Percentiles rank a stretch among this genome's conserved stretches.
Conservation (phyloP, 768 basidiomycete genomes). For the Tulasnella sp. region DNA sequence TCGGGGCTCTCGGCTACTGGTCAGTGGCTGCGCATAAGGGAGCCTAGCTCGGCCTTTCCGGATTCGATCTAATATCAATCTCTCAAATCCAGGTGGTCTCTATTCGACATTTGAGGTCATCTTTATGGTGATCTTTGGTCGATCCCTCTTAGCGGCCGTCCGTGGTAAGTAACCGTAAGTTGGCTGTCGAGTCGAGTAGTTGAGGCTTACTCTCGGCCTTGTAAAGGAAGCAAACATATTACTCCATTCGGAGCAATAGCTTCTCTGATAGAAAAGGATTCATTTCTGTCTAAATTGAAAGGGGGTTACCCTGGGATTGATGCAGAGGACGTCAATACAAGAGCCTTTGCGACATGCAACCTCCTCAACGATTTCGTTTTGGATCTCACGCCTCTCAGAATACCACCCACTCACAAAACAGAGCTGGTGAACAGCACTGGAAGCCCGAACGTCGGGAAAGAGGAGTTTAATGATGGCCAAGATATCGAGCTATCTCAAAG, state of each 20-base stretch:
- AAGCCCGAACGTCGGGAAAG: no score
- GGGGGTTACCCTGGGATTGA: background rate
- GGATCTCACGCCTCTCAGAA: background rate
- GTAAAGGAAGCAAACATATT: no score
- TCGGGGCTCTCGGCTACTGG: background rate
- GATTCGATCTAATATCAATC: background rate
- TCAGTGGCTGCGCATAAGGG: background rate
- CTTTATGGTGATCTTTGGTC: background rate
- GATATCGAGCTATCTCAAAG: no score
- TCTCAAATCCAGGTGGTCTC: background rate
- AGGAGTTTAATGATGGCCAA: no score
- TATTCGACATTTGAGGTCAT: background rate
- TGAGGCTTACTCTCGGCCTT: no score
- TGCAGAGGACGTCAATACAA: background rate
- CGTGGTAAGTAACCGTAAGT: background rate
- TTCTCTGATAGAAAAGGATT: no score
- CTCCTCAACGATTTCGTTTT: slow-evolving; percentile 3
- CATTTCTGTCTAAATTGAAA: background rate
- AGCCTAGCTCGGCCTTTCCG: background rate
- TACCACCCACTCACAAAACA: background rate
- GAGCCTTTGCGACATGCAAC: background rate
- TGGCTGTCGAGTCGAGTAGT: no score
- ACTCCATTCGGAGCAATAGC: no score
- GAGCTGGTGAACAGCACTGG: no score
- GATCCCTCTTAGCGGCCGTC: background rate